These are phyloP conservation scores for Candida railenensis DNA, from an alignment of 805 yeast species.

Conservation along the genomic window DNA sequence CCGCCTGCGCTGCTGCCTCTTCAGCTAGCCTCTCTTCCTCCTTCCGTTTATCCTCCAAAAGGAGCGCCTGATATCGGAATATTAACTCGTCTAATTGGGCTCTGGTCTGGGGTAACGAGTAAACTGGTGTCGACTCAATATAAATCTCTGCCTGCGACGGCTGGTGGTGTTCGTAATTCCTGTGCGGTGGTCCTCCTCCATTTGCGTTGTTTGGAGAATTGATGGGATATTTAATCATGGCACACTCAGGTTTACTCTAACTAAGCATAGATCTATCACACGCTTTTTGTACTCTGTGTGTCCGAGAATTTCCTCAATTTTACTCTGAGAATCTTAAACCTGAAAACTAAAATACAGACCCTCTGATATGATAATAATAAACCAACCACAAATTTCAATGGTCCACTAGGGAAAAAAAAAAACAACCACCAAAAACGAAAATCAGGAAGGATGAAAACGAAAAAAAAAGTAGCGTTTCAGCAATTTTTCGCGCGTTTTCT, in stretches of 20 bases:
- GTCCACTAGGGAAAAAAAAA: neutral
- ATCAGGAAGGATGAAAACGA: neutral
- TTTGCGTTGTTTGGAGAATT: neutral
- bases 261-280: too few species aligned
- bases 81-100: constrained; percentile 25
- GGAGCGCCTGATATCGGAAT: constrained; percentile 23
- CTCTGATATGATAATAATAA: neutral
- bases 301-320: too few species aligned
- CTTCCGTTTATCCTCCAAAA: constrained; percentile 10
- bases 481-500: neutral
- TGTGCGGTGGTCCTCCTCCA: neutral
- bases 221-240: neutral
- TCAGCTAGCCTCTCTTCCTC: too few species aligned
- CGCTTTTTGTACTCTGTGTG: too few species aligned
- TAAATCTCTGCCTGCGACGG: neutral
- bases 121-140: neutral
- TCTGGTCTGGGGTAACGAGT: constrained; percentile 20
- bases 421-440: neutral
- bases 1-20: too few species aligned
- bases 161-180: neutral
- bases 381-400: neutral
- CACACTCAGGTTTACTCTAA: too few species aligned
- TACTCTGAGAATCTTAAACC: too few species aligned
- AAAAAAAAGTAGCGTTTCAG: neutral
- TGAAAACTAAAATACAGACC: neutral